These are phyloP conservation scores for Erodium maritimum DNA, from an alignment of 345 rosid species.

Conservation along the genomic window DNA sequence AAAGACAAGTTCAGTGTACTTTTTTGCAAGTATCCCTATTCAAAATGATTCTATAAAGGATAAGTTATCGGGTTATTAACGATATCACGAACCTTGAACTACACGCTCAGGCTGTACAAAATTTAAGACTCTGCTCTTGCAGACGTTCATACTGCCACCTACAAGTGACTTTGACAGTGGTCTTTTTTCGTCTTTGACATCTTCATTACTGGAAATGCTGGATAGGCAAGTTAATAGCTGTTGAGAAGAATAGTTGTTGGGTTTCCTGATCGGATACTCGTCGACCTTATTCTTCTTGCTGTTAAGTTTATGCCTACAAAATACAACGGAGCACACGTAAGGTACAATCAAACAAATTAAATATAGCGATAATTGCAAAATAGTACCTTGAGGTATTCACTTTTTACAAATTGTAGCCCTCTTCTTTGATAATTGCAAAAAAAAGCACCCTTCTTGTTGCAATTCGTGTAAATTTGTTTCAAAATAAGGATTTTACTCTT, in stretches of 20 bases:
- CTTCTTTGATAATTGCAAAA: too few species aligned
- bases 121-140: conserved; percentile 62
- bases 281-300: conserved; percentile 59
- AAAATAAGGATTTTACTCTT: too few species aligned
- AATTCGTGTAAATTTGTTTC: too few species aligned
- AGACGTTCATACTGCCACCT: conserved; percentile 66
- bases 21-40: too few species aligned
- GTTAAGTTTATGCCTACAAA: conserved; percentile 60
- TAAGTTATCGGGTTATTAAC: background rate
- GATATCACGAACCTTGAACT: conserved; percentile 51
- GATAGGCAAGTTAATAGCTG: conserved; percentile 23
- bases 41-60: background rate
- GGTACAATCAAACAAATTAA: background rate
- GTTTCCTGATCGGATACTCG: conserved; percentile 28
- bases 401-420: too few species aligned
- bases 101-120: conserved; percentile 42
- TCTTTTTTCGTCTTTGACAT: conserved; percentile 44
- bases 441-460: too few species aligned
- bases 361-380: too few species aligned
- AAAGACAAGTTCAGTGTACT: too few species aligned
- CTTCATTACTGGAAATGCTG: conserved; percentile 39
- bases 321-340: background rate
- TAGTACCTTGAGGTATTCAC: too few species aligned
- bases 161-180: conserved; percentile 63
- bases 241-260: conserved; percentile 28